These are phyloP conservation scores for Rubus parviflorus DNA, from an alignment of 306 rosid genomes.

Conservation along the genomic window DNA sequence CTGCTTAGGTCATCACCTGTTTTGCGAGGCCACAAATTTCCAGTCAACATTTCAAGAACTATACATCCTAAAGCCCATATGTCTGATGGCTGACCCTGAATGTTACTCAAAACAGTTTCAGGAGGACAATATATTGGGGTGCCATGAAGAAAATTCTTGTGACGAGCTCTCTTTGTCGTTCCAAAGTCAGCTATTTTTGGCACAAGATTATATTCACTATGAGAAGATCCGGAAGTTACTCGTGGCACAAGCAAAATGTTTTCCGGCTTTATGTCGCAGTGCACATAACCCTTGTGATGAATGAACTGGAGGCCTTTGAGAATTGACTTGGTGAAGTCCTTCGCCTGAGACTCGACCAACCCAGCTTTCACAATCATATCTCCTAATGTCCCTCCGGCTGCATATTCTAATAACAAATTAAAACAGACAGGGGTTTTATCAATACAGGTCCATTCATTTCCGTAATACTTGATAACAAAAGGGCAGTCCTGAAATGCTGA, in stretches of 20 bases:
- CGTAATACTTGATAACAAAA: no score
- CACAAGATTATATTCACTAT: neutral
- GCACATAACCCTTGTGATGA: neutral
- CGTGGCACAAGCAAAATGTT: neutral
- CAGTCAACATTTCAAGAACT: conserved; percentile 4
- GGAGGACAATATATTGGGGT: neutral
- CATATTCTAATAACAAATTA: no score
- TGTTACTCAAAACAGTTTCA: neutral
- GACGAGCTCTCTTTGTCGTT: neutral
- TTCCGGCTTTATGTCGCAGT: neutral
- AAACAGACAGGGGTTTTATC: no score
- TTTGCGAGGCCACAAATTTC: neutral
- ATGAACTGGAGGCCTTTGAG: neutral
- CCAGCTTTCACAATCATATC: no score
- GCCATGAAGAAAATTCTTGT: neutral
- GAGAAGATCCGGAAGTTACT: no score
- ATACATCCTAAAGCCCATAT: conserved; percentile 7
- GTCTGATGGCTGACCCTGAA: conserved; percentile 9
- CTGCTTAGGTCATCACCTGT: no score
- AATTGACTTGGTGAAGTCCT: neutral
- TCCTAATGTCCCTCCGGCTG: no score
- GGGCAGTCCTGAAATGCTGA: no score
- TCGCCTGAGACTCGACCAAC: no score
- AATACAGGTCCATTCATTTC: no score
- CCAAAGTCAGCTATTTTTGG: conserved; percentile 14